These are phyloP conservation scores for Beauveria sp. DNA, from an alignment of 2,329 filamentous ascomycete species.

Conservation along the genomic window DNA sequence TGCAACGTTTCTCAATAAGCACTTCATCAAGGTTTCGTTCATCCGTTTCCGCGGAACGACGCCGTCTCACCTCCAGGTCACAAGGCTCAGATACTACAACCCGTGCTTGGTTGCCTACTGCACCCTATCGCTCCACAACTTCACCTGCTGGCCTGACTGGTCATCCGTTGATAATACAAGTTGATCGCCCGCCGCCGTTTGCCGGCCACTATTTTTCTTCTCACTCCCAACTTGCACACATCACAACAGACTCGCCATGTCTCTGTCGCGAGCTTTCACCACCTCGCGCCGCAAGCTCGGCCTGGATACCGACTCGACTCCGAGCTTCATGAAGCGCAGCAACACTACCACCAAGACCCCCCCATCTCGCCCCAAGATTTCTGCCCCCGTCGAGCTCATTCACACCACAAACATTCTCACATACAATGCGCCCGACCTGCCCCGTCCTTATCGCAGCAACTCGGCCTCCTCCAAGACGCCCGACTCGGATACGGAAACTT, in stretches of 20 bases:
- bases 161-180: constrained; percentile 5
- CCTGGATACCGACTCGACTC: constrained; percentile 37
- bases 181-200: neutral
- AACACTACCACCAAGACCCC: constrained; percentile 41
- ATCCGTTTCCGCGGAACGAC: neutral
- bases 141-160: neutral
- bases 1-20: constrained; percentile 11
- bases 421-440: constrained; percentile 85
- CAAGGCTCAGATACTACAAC: constrained; percentile 1
- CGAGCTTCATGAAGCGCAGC: constrained; percentile 32
- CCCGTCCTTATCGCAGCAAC: constrained; percentile 41
- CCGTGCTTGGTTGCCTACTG: neutral
- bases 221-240: neutral
- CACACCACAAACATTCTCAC: constrained; percentile 96
- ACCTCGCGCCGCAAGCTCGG: constrained; percentile 57
- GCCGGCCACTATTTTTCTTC: neutral
- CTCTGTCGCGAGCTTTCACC: constrained; percentile 64
- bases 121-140: neutral
- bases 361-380: constrained; percentile 64
- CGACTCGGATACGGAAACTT: constrained; percentile 61
- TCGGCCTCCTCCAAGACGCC: constrained; percentile 49
- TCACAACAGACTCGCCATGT: constrained; percentile 26
- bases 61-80: constrained; percentile 11
- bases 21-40: no score
- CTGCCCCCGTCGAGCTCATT: constrained; percentile 74